Evolutionary conservation across 2,329 filamentous ascomycete species (phyloP), one percentile per base, ranked within the genome.

Genomic region (Cadophora sp.): DNA sequence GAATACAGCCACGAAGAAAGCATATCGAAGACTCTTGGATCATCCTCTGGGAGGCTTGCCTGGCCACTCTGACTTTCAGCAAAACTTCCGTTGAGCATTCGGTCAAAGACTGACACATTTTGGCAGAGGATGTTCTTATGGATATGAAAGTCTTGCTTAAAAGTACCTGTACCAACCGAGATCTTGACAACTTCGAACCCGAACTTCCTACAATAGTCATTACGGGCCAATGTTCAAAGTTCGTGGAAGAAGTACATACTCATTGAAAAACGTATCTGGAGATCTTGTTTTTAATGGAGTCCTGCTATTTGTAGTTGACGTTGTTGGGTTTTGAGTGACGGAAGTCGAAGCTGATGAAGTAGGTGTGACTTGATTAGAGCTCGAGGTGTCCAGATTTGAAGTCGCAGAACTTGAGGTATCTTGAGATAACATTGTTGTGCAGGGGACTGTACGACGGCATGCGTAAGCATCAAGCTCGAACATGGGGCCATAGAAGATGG

Each of bases 41-140:
- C 62, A 40, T 72, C 70, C 3, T 73, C 61, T 11, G 69, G 68
- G 14, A 73, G 68, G 1, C 51, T 50, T 12, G 68, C 64, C 8
- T 48, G 51, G 16, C 68, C 61, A 16, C 56, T 56, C 24, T 61
- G 31, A 24, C 67, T 37, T 60, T 73, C 71, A 16, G 65, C 16
- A 46, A 73, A 72, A 9, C 58, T 34, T 48, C 67, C 61, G n/a
- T 67, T 66, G 46, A 74, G 72, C 66, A 72, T 68, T 50, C 61
- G 68, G 3, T 70, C 61, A 60, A 74, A 74, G 55, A 68, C 71
- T 16, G 40, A 43, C 29, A 65, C 58, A 26, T 64, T 71, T 22
- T 55, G 27, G 40, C 59, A 62, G 14, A 73, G 56, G 19, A 71
- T 40, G 5, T 68, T 56, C 37, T 72, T 71, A 53, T 73, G 68